Evolutionary conservation across 805 yeast species (phyloP), one percentile per base, ranked within the genome.

Genomic region (Maudiozyma pseudohumilis): DNA sequence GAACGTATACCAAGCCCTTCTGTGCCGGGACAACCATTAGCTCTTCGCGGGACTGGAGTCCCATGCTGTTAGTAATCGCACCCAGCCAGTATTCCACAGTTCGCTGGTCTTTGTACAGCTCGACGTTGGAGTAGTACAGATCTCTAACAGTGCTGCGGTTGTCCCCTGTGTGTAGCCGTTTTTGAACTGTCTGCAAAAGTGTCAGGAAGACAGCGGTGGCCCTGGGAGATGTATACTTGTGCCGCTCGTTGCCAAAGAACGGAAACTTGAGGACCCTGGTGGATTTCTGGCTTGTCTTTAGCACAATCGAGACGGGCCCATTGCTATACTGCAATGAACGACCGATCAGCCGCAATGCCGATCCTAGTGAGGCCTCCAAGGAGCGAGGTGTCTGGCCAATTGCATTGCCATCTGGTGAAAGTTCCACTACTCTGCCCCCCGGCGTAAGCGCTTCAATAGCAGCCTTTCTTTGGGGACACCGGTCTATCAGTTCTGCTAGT

Each of bases 121-220:
- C 63, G 0, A 76, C 82, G 49, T 80, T 80, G 25, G 68, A 66
- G 49, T 81, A 81, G 53, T 63, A 81, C 2, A 80, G 47, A 47
- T 79, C 86, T 47, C 89, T 61, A 4, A 52, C 44, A 3, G 62
- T 57, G 22, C 53, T 47, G 36, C 36, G 17, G 40, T 42, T 3
- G 34, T 33, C 1, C 17, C 26, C 5, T 32, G 13, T 10, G 43
- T 32, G 13, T 10, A 43, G 19, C 17, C 40, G 38, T 6, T 30
- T 29, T 8, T 34, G 28, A 11, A 55, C 41, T 8, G 44, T 38
- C 3, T 39, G 38, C 25, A 56, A 34, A 18, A 57, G 28, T 15
- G 40, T 42, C 6, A 53, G 15, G 32, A 55, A 28, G 2, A 47
- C 38, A 1, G 54, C 40, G 7, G 48, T 32, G n/a, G 8, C 29